Evolutionary conservation across 176 grass and related monocot species (phyloP).

Genomic region (Urochloa ruziziensis): DNA sequence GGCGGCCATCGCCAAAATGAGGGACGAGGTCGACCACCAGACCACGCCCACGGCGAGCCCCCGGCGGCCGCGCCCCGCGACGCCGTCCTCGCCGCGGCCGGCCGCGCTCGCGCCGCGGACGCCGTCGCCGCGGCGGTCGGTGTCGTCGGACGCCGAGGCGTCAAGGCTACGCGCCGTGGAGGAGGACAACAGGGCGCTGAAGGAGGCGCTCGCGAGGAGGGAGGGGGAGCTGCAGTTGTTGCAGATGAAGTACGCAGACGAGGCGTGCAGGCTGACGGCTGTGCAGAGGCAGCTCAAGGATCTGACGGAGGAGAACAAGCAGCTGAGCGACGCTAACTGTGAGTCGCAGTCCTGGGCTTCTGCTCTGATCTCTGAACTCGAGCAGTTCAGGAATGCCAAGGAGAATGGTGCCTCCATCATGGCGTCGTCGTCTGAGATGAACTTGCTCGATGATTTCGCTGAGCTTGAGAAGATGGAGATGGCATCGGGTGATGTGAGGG

Average conservation of each 20-base stretch:
- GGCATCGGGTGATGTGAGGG: background rate
- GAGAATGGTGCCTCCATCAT: conserved; percentile 18
- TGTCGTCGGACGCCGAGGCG: conserved; percentile 19
- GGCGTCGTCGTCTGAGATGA: conserved; percentile 45
- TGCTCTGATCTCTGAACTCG: conserved; percentile 67
- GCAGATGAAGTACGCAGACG: conserved; percentile 51
- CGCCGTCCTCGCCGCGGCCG: conserved; percentile 34
- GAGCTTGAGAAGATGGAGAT: conserved; percentile 59
- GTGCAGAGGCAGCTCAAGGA: conserved; percentile 49
- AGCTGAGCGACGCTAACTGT: conserved; percentile 17
- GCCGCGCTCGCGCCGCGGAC: background rate
- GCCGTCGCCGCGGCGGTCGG: conserved; percentile 31
- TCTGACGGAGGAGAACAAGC: conserved; percentile 35
- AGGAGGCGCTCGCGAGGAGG: conserved; percentile 62
- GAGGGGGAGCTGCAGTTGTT: conserved; percentile 55
- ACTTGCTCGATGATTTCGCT: conserved; percentile 57
- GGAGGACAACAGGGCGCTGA: conserved; percentile 76
- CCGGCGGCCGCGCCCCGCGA: conserved; percentile 29
- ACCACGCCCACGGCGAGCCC: conserved; percentile 23
- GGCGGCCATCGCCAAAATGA: conserved; percentile 77
- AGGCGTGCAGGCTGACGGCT: conserved; percentile 47
- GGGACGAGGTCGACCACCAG: conserved; percentile 59
- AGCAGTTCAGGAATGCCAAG: conserved; percentile 60
- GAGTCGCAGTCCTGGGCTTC: conserved; percentile 70
- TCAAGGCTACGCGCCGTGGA: conserved; percentile 57